A percentile compares a stretch with the other conserved stretches of the same genome.
phyloP scores from a whole-genome alignment of 495 filamentous ascomycete genomes.

The Aspergillus nanangensis region DNA sequence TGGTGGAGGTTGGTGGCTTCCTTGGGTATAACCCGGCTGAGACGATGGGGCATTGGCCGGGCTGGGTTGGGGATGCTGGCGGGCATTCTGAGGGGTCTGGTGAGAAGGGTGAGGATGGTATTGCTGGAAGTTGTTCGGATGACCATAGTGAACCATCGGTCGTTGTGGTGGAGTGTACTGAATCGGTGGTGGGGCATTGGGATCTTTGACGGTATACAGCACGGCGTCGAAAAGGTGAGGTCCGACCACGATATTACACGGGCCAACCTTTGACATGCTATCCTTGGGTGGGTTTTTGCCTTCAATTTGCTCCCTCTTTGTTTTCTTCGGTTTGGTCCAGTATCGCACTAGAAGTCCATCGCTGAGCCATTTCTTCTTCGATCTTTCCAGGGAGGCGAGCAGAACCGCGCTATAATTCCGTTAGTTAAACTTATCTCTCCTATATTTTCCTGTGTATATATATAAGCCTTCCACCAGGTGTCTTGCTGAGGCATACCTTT shows the following conservation, averaged over 20 bases:
- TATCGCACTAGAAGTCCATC: slow-evolving; percentile 90
- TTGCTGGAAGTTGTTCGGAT: slow-evolving; percentile 49
- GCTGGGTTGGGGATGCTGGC: slow-evolving; percentile 16
- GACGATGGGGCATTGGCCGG: slow-evolving; percentile 12
- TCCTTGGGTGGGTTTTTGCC: slow-evolving; percentile 81
- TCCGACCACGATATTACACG: slow-evolving; percentile 76
- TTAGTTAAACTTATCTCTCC: too few species aligned
- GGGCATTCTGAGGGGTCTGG: slow-evolving; percentile 29
- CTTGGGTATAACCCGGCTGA: slow-evolving; percentile 14
- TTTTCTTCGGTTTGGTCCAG: slow-evolving; percentile 86
- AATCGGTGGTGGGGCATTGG: slow-evolving; percentile 43
- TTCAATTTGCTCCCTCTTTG: slow-evolving; percentile 63
- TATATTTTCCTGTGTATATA: too few species aligned
- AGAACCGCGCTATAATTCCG: slow-evolving; percentile 65
- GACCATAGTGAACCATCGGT: slow-evolving; percentile 68
- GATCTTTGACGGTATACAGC: slow-evolving; percentile 80
- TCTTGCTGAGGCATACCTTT: slow-evolving; percentile 54
- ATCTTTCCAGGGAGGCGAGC: slow-evolving; percentile 73
- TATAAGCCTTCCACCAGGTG: not conserved
- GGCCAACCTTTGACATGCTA: slow-evolving; percentile 78
- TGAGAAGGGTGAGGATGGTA: slow-evolving; percentile 46
- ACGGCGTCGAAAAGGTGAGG: slow-evolving; percentile 88
- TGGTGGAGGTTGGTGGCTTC: slow-evolving; percentile 22
- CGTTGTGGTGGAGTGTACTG: slow-evolving; percentile 49
- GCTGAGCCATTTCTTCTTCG: slow-evolving; percentile 81